phyloP scores from a whole-genome alignment of 2,329 filamentous ascomycete genomes.

The Ophiostoma ulmi region DNA sequence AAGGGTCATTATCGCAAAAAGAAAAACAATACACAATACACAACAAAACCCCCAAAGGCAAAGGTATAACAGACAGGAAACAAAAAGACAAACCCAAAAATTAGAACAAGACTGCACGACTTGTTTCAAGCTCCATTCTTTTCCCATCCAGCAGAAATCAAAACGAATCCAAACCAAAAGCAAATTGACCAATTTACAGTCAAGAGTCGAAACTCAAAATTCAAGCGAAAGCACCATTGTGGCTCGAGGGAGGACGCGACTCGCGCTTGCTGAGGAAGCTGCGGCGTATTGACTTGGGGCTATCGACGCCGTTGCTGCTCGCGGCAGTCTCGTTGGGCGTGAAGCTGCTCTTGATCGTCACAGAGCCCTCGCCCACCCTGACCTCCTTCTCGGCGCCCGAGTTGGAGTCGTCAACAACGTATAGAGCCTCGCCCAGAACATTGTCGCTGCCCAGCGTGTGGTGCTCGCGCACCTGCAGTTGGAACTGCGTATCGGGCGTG shows the following conservation, averaged over 20 bases:
- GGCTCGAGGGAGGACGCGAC: conserved; percentile 35
- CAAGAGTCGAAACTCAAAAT: conserved; percentile 11
- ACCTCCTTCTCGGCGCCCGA: conserved; percentile 66
- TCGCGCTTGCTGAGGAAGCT: conserved; percentile 51
- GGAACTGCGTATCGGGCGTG: conserved; percentile 78
- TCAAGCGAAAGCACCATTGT: conserved; percentile 41
- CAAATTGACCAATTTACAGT: not conserved
- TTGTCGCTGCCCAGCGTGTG: conserved; percentile 79
- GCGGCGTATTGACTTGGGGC: conserved; percentile 46
- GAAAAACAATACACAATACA: not conserved
- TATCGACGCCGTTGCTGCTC: conserved; percentile 37
- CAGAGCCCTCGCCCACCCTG: conserved; percentile 64
- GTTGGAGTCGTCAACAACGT: conserved; percentile 81
- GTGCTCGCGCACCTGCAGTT: conserved; percentile 78
- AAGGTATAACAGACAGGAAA: conserved; percentile 4
- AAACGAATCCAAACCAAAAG: not conserved
- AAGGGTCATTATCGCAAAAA: conserved; percentile 4
- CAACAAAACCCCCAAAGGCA: not conserved
- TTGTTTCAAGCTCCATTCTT: not conserved
- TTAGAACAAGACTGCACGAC: not conserved
- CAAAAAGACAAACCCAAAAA: not conserved
- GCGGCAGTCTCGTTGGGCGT: conserved; percentile 38
- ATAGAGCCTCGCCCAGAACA: conserved; percentile 76
- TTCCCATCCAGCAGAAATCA: not conserved
- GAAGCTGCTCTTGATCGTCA: conserved; percentile 72